Evolutionary conservation across 192 early-diverging fungal species (phyloP), one percentile per base, ranked within the genome.

Genomic region (Paraglomus brasilianum): DNA sequence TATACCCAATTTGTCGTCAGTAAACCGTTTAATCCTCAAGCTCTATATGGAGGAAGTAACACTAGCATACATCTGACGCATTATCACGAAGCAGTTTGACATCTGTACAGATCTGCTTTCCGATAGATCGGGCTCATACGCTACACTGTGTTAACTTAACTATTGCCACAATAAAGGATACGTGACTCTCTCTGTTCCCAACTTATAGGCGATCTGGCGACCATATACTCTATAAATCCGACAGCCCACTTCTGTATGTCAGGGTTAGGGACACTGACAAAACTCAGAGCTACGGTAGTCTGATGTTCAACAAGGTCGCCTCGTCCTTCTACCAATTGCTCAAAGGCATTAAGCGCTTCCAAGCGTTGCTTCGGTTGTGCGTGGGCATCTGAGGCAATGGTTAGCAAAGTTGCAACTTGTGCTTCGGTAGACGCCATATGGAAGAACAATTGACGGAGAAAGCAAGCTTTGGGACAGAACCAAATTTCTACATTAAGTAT

Each of bases 241-340:
- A 68, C 47, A 56, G 41, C 47, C 66, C 66, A 68, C 47, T 68
- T 52, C 38, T 42, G 46, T 38, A 68, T 68, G 21, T 68, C 47
- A 39, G 10, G 17, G 19, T 49, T 55, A 14, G 66, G 22, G 44
- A 40, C 66, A 22, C 38, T 17, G 10, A 68, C 53, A 56, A 56
- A 56, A 21, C 36, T 40, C n/a, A 68, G 56, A 24, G 19, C 66
- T 44, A 38, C 36, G 53, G 47, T 55, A 36, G 4, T 44, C 30
- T 68, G 41, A 15, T 39, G 21, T 44, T 68, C 51, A 8, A 68
- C 52, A 14, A 68, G 51, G 45, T 53, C 24, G 24, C 13, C 17
- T 55, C 47, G 47, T 7, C 47, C 47, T 44, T 44, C 66, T 14
- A 68, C 47, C 45, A 68, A 39, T 68, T 68, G 66, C 47, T 68